These are phyloP conservation scores for Nitzschia inconspicua DNA, from an alignment of 108 stramenopile species.

Conservation along the genomic window DNA sequence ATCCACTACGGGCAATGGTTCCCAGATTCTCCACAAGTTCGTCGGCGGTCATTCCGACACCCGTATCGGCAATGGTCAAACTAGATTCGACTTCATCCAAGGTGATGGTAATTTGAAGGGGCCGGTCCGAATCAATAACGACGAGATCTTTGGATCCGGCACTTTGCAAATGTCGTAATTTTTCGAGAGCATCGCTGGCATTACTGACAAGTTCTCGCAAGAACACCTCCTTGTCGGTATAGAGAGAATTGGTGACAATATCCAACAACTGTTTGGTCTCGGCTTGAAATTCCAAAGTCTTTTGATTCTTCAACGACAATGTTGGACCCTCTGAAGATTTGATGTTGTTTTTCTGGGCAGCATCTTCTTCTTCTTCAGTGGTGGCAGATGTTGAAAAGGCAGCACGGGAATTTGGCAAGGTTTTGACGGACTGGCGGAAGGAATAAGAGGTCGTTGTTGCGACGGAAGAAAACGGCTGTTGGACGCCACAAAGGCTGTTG, in stretches of 20 bases:
- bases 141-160: constrained; percentile 7
- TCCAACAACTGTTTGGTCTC: constrained; percentile 89
- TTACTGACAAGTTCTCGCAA: constrained; percentile 97
- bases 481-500: too few relatives aligned
- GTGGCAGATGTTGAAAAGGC: too few relatives aligned
- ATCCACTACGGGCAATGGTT: constrained; percentile 96
- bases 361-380: too few relatives aligned
- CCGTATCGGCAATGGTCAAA: constrained; percentile 93
- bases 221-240: constrained; percentile 98
- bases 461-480: too few relatives aligned
- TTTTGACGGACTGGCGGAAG: too few relatives aligned
- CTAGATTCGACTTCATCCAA: constrained; percentile 85
- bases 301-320: constrained; percentile 12
- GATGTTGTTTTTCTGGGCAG: too few relatives aligned
- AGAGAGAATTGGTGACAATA: constrained; percentile 96
- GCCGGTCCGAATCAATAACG: constrained; percentile 45
- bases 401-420: too few relatives aligned
- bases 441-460: too few relatives aligned
- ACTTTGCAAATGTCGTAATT: constrained; percentile 89
- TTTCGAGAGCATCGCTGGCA: constrained; percentile 96
- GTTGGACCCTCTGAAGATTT: too few relatives aligned
- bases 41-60: constrained; percentile 91
- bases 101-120: constrained; percentile 78
- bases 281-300: constrained; percentile 83
- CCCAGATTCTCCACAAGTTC: constrained; percentile 93